Percentiles rank a stretch among this genome's conserved stretches.
phyloP scores from a whole-genome alignment of 306 rosid genomes.

The Crotalaria pallida region DNA sequence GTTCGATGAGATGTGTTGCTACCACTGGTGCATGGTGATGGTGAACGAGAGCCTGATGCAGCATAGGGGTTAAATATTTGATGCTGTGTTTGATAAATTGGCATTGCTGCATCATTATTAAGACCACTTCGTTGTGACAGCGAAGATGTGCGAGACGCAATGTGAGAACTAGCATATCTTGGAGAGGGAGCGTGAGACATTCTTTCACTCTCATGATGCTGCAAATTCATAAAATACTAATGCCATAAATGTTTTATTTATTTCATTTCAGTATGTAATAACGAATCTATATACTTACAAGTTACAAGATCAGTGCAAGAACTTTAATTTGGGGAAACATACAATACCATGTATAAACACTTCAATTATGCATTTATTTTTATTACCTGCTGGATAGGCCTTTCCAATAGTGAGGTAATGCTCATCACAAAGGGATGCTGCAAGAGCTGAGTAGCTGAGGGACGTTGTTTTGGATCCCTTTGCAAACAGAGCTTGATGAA shows the following conservation, averaged over 20 bases:
- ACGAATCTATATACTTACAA: conserved; percentile 20
- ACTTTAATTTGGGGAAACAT: too few relatives aligned
- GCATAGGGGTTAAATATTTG: conserved; percentile 58
- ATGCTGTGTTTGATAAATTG: too few relatives aligned
- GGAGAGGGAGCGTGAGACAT: conserved; percentile 75
- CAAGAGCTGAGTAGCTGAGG: conserved; percentile 68
- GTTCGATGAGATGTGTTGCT: conserved; percentile 45
- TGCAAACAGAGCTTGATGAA: conserved; percentile 75
- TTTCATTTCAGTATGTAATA: neutral
- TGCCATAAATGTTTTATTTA: neutral
- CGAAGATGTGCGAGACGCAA: too few relatives aligned
- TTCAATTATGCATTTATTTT: conserved; percentile 36
- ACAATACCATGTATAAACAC: neutral
- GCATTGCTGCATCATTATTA: too few relatives aligned
- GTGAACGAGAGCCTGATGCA: conserved; percentile 69
- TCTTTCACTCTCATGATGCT: conserved; percentile 55
- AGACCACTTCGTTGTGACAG: too few relatives aligned
- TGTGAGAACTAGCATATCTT: neutral
- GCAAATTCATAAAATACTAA: neutral
- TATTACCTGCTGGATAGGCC: conserved; percentile 52
- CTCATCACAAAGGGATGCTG: conserved; percentile 76
- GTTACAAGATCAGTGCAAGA: too few relatives aligned
- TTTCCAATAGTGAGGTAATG: conserved; percentile 62
- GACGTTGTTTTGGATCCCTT: conserved; percentile 70
- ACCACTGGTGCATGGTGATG: conserved; percentile 57